Percentiles rank a stretch among this genome's conserved stretches.
These are phyloP conservation scores for Fonsecaea multimorphosa DNA, from an alignment of 2,329 filamentous ascomycete species.

Conservation along the genomic window DNA sequence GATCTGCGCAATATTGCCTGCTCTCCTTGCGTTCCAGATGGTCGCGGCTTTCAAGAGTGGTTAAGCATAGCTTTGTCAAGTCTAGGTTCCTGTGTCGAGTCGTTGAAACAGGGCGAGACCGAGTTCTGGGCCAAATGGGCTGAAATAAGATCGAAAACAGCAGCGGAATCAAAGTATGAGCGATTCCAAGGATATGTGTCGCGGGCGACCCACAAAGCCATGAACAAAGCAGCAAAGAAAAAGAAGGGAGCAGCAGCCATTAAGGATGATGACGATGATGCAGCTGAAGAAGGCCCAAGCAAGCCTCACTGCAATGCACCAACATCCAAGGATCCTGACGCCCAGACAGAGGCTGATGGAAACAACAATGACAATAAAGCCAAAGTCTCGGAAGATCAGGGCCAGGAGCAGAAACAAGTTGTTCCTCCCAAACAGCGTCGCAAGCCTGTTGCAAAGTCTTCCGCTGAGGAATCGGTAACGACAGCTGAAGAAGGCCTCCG, in stretches of 20 bases:
- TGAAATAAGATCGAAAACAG: conserved; percentile 4
- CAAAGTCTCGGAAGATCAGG: background rate
- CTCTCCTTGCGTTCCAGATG: conserved; percentile 50
- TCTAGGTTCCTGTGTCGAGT: conserved; percentile 40
- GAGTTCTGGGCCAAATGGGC: conserved; percentile 32
- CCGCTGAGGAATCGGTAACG: background rate
- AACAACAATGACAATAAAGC: background rate
- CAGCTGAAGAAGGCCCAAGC: background rate
- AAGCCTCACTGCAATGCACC: background rate
- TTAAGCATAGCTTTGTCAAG: conserved; percentile 52
- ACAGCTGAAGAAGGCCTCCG: conserved; percentile 1
- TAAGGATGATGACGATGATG: background rate
- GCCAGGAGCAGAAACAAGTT: background rate
- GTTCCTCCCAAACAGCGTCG: background rate
- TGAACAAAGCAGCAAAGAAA: background rate
- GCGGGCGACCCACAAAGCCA: conserved; percentile 6
- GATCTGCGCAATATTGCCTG: conserved; percentile 59
- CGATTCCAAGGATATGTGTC: conserved; percentile 21
- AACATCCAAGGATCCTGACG: background rate
- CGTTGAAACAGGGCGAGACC: background rate
- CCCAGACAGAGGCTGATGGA: background rate
- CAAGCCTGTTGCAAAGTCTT: background rate
- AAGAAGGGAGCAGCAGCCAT: background rate
- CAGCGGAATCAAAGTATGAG: conserved; percentile 8
- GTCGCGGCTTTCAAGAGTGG: conserved; percentile 62